A percentile compares a stretch with the other conserved stretches of the same genome.
These are phyloP conservation scores for Phytophthora melonis DNA, from an alignment of 352 stramenopile species.

Conservation along the genomic window DNA sequence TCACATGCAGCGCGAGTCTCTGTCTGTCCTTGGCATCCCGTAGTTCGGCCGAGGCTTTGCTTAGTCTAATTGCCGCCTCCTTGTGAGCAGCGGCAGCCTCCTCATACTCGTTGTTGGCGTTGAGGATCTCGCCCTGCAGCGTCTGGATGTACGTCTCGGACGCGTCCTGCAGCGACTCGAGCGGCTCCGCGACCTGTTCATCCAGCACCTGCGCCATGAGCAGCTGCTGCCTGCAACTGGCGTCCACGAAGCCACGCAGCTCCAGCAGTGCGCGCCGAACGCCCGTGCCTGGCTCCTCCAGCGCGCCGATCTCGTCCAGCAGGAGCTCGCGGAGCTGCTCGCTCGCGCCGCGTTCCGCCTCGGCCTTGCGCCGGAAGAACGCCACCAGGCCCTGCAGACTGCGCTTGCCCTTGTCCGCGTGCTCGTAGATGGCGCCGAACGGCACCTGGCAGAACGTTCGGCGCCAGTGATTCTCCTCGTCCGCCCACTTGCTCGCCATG, in stretches of 20 bases:
- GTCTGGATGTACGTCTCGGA: slow-evolving; percentile 85
- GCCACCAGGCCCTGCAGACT: slow-evolving; percentile 75
- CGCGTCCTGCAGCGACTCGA: slow-evolving; percentile 80
- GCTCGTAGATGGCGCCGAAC: slow-evolving; percentile 80
- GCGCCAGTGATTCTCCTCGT: slow-evolving; percentile 87
- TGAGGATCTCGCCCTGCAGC: slow-evolving; percentile 78
- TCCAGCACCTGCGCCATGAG: slow-evolving; percentile 81
- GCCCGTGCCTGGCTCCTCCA: slow-evolving; percentile 78
- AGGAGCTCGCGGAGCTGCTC: slow-evolving; percentile 72
- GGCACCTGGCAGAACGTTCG: slow-evolving; percentile 90
- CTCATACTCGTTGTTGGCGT: slow-evolving; percentile 79
- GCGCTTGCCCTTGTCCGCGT: slow-evolving; percentile 80
- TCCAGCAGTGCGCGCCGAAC: slow-evolving; percentile 69
- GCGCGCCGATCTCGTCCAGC: slow-evolving; percentile 53
- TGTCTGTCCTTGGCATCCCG: slow-evolving; percentile 68
- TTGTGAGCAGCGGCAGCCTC: slow-evolving; percentile 49
- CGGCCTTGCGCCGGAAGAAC: slow-evolving; percentile 78
- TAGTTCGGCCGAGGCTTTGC: slow-evolving; percentile 56
- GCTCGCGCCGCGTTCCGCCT: slow-evolving; percentile 64
- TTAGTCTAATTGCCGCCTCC: slow-evolving; percentile 46
- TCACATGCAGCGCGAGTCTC: slow-evolving; percentile 71
- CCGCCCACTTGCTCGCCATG: slow-evolving; percentile 39
- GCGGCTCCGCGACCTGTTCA: slow-evolving; percentile 81
- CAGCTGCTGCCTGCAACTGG: slow-evolving; percentile 71
- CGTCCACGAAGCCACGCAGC: slow-evolving; percentile 70